Evolutionary conservation across 1,284 basidiomycete genomes (phyloP), one percentile per base, ranked within the genome.

Genomic region (Earliella scabrosa): DNA sequence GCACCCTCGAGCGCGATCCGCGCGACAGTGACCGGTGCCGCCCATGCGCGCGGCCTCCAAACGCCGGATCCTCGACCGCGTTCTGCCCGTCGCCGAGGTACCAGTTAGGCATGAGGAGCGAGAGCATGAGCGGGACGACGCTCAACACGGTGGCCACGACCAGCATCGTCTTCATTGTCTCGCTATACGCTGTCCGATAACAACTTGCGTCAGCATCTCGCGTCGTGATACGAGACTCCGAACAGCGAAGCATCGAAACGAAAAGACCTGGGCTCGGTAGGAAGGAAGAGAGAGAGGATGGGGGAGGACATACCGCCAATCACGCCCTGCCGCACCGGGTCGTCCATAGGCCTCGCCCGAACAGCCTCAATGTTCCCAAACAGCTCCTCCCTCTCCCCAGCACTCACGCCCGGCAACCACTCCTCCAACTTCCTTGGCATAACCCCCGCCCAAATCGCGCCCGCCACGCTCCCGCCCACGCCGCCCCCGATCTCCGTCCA

Each of bases 401-500:
- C 66, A 2, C 67, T 63, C 34, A 80, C 66, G 59, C 73, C 71
- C 0, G 86, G 78, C 5, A 92, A 75, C 63, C 85, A 72, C 36
- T 73, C 63, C 2, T 72, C 77, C 3, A 93, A 77, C 54, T 80
- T 79, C 0, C 59, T 65, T 11, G 89, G 90, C 82, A 88, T 84
- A n/a, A 75, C 66, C 46, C 78, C 76, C 14, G 79, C 77, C 81
- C 86, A 87, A 56, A 88, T 80, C 31, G 83, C 79, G 9, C 81
- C 82, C 44, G 82, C 82, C 45, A 88, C 77, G n/a, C 88, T 87
- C 23, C 77, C 81, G 14, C 91, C 90, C 16, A 90, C 79, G 2
- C 83, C 83, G 16, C 85, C 86, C 40, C 91, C 92, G 58, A 92
- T 86, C 71, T 94, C 91, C 13, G 89, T 88, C 64, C 91, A 81